phyloP scores from a whole-genome alignment of 2,329 filamentous ascomycete species.

The Colletotrichum sp. region DNA sequence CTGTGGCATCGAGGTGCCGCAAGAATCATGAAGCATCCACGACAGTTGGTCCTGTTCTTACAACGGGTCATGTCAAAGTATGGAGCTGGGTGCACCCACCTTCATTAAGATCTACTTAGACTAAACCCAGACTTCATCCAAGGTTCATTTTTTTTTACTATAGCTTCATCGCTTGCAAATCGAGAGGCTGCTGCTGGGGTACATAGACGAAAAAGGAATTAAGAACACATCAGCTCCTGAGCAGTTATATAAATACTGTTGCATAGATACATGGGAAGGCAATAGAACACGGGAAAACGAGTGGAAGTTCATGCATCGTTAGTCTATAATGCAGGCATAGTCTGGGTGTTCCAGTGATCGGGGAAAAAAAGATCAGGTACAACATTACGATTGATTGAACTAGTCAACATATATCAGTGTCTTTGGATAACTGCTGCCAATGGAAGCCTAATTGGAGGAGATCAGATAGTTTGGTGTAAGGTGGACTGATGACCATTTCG shows the following conservation, averaged over 20 bases:
- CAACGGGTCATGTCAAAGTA: background rate
- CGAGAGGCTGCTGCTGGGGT: too few relatives aligned
- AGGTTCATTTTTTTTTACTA: too few relatives aligned
- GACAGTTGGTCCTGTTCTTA: background rate
- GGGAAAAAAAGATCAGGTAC: too few relatives aligned
- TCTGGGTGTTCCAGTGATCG: background rate
- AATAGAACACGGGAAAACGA: too few relatives aligned
- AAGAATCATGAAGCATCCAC: background rate
- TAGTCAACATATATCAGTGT: background rate
- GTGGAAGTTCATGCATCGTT: background rate
- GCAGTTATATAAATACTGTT: too few relatives aligned
- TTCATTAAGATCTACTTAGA: background rate
- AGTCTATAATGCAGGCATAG: background rate
- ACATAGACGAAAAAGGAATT: too few relatives aligned
- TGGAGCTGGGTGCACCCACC: background rate
- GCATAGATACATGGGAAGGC: too few relatives aligned
- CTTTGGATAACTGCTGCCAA: background rate
- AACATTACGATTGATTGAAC: background rate
- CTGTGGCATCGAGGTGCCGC: too few relatives aligned
- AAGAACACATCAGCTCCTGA: too few relatives aligned
- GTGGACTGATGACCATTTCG: background rate
- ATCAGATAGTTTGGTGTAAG: background rate
- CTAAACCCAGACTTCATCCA: background rate
- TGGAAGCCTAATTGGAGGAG: background rate
- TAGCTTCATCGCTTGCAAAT: too few relatives aligned